Evolutionary conservation across 2,329 filamentous ascomycete genomes (phyloP).

Genomic region (Xenoacremonium recifei): DNA sequence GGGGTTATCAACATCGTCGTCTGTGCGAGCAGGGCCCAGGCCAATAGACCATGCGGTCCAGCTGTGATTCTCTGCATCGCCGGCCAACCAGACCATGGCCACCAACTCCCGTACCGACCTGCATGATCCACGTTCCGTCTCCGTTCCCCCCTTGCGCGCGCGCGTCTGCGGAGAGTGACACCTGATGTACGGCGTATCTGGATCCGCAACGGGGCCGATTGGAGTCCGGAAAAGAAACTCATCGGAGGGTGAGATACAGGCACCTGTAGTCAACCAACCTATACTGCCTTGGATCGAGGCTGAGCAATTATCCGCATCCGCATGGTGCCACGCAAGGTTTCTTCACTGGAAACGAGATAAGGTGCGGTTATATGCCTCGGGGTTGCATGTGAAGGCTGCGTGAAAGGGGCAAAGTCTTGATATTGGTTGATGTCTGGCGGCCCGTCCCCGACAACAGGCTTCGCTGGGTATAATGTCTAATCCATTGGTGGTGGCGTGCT

Average conservation of each 20-base stretch:
- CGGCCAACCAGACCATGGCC: slow-evolving; percentile 5
- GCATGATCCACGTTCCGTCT: slow-evolving; percentile 17
- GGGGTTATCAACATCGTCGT: not conserved
- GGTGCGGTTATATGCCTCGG: not conserved
- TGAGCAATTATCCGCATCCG: slow-evolving; percentile 11
- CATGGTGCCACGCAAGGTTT: slow-evolving; percentile 12
- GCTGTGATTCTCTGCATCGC: slow-evolving; percentile 1
- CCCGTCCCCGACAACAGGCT: not conserved
- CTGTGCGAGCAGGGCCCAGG: not conserved
- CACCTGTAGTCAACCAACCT: slow-evolving; percentile 1
- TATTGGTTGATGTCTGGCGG: not conserved
- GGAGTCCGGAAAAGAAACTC: not conserved
- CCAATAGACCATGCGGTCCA: not conserved
- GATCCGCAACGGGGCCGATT: slow-evolving; percentile 1
- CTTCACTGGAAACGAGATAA: slow-evolving; percentile 2
- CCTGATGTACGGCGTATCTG: slow-evolving; percentile 3
- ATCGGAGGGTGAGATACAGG: not conserved
- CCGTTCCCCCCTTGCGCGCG: not conserved
- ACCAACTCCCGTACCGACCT: slow-evolving; percentile 14
- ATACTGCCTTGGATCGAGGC: slow-evolving; percentile 5
- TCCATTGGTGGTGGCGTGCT: not conserved
- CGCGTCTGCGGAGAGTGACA: no score
- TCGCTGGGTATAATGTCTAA: not conserved
- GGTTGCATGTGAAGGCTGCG: slow-evolving; percentile 11
- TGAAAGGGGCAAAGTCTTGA: slow-evolving; percentile 7